Base-by-base conservation (phyloP, 1,139 yeast genomes). In the Diutina neorugosa region DNA sequence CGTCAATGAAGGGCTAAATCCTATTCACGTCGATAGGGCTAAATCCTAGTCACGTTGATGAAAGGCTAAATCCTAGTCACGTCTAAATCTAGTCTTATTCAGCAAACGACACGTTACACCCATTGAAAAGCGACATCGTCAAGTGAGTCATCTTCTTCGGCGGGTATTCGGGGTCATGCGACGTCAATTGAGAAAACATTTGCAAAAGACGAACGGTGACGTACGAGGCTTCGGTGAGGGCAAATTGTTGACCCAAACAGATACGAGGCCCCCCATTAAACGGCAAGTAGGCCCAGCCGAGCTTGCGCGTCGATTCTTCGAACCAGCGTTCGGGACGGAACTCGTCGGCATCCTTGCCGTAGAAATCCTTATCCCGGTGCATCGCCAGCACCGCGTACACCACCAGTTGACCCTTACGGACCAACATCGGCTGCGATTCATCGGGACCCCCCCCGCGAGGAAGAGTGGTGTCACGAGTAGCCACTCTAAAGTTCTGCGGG, bases 271-370 rank as follows among this genome's bases (percentile, higher is more conserved):
- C 52, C 82, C 52, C 41, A 11, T 23, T 50, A 27, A 78, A 50
- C 37, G 52, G 52, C 19, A 50, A 62, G 61, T 66, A 78, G 14
- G 76, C 77, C 82, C 82, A 79, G 21, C 76, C 77, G 55, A 68
- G 62, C 57, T 68, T 70, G 54, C 63, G 65, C 37, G 66, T 63
- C 40, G 60, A 57, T 46, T 68, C 85, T 56, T 69, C 72, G 53
- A 65, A 65, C 89, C 89, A 83, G 52, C 89, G 67, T 53, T 66
- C 71, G 0, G 87, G 86, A 2, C 59, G 58, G 60, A 82, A 82
- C 12, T 55, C 62, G 49, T 76, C 70, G 1, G 83, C 74, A 51
- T 74, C 72, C 51, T 71, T 66, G 44, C 84, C 84, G 66, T 76
- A 80, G 57, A 65, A 64, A 34, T 63, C 62, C 51, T 65, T 64